Base-by-base conservation (phyloP, 2,329 filamentous ascomycete genomes). In the Pseudogymnoascus sp. region DNA sequence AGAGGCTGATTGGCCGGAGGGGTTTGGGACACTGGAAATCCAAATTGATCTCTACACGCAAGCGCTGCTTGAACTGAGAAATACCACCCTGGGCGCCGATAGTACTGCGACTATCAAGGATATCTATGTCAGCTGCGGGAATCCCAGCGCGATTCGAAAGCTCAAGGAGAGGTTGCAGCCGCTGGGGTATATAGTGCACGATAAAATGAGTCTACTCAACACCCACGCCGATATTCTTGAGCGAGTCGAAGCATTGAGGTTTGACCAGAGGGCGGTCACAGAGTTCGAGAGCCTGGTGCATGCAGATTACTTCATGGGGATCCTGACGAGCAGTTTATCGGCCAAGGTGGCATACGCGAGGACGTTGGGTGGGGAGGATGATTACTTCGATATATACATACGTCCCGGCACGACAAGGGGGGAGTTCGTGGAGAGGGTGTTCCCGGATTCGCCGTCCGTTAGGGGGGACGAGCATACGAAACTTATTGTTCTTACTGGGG, bases 71-170 rank as follows among this genome's bases (percentile, higher is more conserved):
- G 14, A 41, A 8, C 50, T 65, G 11, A 54, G 60, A n/a, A 28
- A n/a, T 50, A 58, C 12, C 43, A n/a, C 16, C 39, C n/a, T 47
- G 18, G 2, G 9, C 41, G 20, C 18, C 62, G 8, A 64, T 57
- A 12, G 64, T 61, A 0, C 25, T 2, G 18, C 28, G 28, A 57
- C 22, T 5, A 33, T 57, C 50, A 33, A 7, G 20, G 50, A 57
- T 35, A 39, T 68, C 8, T 68, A 68, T 50, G 60, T 69, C 8
- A 68, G 66, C n/a, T 68, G 67, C 57, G 67, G 67, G 8, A 57
- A 63, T 12, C 38, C 62, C 38, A 59, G 37, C 5, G 66, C 58
- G 0, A 68, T 67, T 41, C 57, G 62, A 30, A 16, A 16, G 12
- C 67, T 68, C 20, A 57, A 62, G 5, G 58, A 63, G 28, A 62